Conservation (phyloP, 768 basidiomycete genomes). For the Pleurotus salmoneostramineus region DNA sequence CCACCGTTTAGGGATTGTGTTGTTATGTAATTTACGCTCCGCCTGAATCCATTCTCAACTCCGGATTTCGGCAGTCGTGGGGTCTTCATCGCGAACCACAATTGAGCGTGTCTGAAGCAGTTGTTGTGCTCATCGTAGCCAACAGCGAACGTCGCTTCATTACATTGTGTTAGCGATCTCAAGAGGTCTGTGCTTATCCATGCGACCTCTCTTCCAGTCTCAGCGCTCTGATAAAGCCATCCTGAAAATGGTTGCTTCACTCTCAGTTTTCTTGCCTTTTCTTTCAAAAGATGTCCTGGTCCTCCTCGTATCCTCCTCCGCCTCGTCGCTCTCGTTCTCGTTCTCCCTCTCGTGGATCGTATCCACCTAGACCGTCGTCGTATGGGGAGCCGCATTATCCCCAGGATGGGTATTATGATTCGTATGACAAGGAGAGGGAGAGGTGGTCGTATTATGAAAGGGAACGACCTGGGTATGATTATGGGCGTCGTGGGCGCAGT, state of each 20-base stretch:
- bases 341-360: constrained; percentile 63
- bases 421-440: constrained; percentile 74
- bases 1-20: not conserved
- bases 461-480: constrained; percentile 67
- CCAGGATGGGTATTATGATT: constrained; percentile 64
- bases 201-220: constrained; percentile 76
- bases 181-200: constrained; percentile 92
- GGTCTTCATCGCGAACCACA: constrained; percentile 61
- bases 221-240: constrained; percentile 67
- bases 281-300: constrained; percentile 73
- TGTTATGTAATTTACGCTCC: constrained; percentile 30
- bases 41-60: constrained; percentile 29
- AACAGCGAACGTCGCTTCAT: constrained; percentile 35
- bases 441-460: constrained; percentile 66
- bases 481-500: constrained; percentile 68
- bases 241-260: constrained; percentile 49
- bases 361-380: constrained; percentile 50
- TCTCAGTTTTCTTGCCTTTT: constrained; percentile 50
- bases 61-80: constrained; percentile 16
- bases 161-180: constrained; percentile 46
- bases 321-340: constrained; percentile 82
- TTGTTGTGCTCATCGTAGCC: constrained; percentile 36
- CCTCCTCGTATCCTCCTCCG: constrained; percentile 68
- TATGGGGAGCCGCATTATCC: constrained; percentile 55
- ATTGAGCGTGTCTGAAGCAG: constrained; percentile 36